These are phyloP conservation scores for Monilinia laxa DNA, from an alignment of 2,329 filamentous ascomycete genomes.

Conservation along the genomic window DNA sequence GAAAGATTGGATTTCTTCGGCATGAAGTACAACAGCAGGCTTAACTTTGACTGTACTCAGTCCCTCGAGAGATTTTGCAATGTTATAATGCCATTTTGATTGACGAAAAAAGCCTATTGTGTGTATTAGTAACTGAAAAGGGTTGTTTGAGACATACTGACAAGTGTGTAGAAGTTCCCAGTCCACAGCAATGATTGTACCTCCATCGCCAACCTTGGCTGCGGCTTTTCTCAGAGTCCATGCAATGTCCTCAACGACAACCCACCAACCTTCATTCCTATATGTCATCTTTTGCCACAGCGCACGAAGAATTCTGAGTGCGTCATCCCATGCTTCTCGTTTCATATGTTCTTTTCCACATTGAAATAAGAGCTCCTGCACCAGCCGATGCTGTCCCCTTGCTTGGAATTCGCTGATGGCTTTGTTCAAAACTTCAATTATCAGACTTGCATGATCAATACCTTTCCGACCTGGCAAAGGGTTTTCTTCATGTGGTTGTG, in stretches of 20 bases:
- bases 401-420: slow-evolving; percentile 56
- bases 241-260: slow-evolving; percentile 58
- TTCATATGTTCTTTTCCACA: slow-evolving; percentile 56
- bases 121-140: slow-evolving; percentile 29
- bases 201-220: slow-evolving; percentile 50
- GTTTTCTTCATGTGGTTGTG: slow-evolving; percentile 60
- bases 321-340: slow-evolving; percentile 52
- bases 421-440: slow-evolving; percentile 52
- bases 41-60: slow-evolving; percentile 45
- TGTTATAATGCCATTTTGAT: slow-evolving; percentile 60
- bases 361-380: slow-evolving; percentile 56
- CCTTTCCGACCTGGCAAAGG: slow-evolving; percentile 50
- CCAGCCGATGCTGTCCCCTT: slow-evolving; percentile 53
- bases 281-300: slow-evolving; percentile 59
- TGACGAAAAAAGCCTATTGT: slow-evolving; percentile 53
- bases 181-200: slow-evolving; percentile 60
- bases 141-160: slow-evolving; percentile 42
- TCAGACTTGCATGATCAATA: slow-evolving; percentile 55
- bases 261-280: slow-evolving; percentile 58
- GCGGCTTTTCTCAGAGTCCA: slow-evolving; percentile 62
- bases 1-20: slow-evolving; percentile 54
- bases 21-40: slow-evolving; percentile 52
- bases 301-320: slow-evolving; percentile 54
- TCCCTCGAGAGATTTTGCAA: slow-evolving; percentile 56
- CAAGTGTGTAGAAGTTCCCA: slow-evolving; percentile 63